Percentiles rank a stretch among this genome's conserved stretches.
Evolutionary conservation across 441 rosid species (phyloP).

Genomic region (Breynia disticha): DNA sequence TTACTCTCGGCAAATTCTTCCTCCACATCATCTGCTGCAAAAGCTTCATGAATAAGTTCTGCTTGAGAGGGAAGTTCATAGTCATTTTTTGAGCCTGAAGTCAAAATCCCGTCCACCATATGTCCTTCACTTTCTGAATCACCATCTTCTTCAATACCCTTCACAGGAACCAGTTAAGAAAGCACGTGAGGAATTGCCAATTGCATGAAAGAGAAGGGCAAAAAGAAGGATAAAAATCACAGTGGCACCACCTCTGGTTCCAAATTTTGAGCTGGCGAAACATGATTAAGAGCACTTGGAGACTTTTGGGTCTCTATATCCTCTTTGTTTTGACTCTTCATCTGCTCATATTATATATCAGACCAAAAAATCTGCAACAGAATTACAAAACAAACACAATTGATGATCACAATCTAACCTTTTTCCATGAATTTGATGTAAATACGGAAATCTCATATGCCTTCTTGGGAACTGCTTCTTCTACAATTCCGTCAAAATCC

Average conservation of each 20-base stretch:
- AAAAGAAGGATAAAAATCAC: neutral
- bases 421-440: slow-evolving; percentile 66
- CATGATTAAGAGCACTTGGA: slow-evolving; percentile 21
- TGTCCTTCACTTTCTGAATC: slow-evolving; percentile 57
- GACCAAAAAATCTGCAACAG: neutral
- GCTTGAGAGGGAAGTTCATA: slow-evolving; percentile 83
- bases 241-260: slow-evolving; percentile 31
- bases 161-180: slow-evolving; percentile 1
- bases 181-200: slow-evolving; percentile 7
- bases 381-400: neutral
- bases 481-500: slow-evolving; percentile 40
- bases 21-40: slow-evolving; percentile 87
- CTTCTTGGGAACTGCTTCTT: slow-evolving; percentile 52
- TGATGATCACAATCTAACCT: slow-evolving; percentile 35
- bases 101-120: slow-evolving; percentile 72
- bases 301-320: slow-evolving; percentile 24
- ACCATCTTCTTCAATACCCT: slow-evolving; percentile 46
- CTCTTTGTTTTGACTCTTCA: slow-evolving; percentile 29
- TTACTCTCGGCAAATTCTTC: slow-evolving; percentile 72
- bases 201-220: slow-evolving; percentile 2
- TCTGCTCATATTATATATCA: slow-evolving; percentile 30
- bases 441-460: slow-evolving; percentile 71
- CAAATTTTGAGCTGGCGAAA: slow-evolving; percentile 16
- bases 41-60: slow-evolving; percentile 74
- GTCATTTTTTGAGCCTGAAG: slow-evolving; percentile 38